Percentiles rank a stretch among this genome's conserved stretches.
Conservation (phyloP, 768 basidiomycete genomes). For the Leccinellum luteum region DNA sequence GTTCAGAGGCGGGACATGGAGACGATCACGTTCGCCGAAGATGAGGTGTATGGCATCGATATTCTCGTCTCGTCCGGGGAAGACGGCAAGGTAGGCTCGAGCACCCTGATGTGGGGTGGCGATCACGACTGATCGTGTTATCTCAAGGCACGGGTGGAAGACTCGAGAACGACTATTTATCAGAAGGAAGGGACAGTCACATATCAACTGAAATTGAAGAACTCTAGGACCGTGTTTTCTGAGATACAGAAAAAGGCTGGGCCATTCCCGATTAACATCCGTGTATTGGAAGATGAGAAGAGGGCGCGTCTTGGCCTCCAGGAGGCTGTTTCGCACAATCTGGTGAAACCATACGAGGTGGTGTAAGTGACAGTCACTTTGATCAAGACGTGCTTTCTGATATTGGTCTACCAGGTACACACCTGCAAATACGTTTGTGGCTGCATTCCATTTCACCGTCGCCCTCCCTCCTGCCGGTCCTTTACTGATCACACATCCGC, state of each 20-base stretch:
- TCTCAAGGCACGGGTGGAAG: conserved; percentile 79
- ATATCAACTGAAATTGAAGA: conserved; percentile 98
- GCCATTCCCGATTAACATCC: conserved; percentile 96
- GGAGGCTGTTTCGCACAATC: conserved; percentile 92
- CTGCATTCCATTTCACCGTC: conserved; percentile 97
- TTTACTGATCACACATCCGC: conserved; percentile 79
- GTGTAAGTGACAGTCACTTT: conserved; percentile 50
- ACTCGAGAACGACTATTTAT: conserved; percentile 90
- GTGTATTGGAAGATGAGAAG: conserved; percentile 93
- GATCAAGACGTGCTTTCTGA: background rate
- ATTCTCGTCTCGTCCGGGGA: conserved; percentile 83
- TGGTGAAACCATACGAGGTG: conserved; percentile 95
- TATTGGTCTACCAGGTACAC: conserved; percentile 57
- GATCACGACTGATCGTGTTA: background rate
- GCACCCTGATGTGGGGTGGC: background rate
- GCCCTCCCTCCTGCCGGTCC: conserved; percentile 90
- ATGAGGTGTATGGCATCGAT: conserved; percentile 94
- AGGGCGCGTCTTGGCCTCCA: conserved; percentile 91
- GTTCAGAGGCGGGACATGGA: conserved; percentile 85
- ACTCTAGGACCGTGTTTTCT: conserved; percentile 92
- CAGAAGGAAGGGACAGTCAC: conserved; percentile 83
- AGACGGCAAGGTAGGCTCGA: conserved; percentile 75
- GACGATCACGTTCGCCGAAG: conserved; percentile 81
- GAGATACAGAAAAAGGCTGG: conserved; percentile 99
- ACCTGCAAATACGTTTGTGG: conserved; percentile 78